Conservation (phyloP, 2,329 filamentous ascomycete species). For the Lojkania enalia region DNA sequence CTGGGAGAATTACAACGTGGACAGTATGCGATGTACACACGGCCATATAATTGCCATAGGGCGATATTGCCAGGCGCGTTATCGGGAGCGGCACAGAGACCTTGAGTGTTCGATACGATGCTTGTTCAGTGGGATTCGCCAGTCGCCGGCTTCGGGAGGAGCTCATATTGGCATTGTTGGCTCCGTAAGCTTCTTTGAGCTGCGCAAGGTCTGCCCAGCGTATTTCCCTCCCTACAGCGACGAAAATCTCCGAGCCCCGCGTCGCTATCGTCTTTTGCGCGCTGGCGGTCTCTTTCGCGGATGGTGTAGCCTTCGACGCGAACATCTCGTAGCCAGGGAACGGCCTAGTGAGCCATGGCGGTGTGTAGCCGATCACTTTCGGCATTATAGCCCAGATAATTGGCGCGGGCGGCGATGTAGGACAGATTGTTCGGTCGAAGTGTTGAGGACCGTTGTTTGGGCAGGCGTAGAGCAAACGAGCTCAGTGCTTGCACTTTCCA, state of each 20-base stretch:
- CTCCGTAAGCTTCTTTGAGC: conserved; percentile 63
- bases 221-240: conserved; percentile 85
- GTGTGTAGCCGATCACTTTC: conserved; percentile 81
- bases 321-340: conserved; percentile 81
- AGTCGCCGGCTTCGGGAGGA: background rate
- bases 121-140: background rate
- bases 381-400: conserved; percentile 79
- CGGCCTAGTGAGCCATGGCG: conserved; percentile 80
- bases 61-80: conserved; percentile 81
- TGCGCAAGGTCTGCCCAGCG: conserved; percentile 85
- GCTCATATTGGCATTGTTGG: background rate
- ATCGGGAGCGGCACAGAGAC: conserved; percentile 80
- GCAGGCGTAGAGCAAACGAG: background rate
- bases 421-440: background rate
- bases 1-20: conserved; percentile 83
- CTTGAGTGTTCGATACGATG: conserved; percentile 60
- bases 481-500: no score
- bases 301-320: conserved; percentile 51
- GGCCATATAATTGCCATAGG: conserved; percentile 78
- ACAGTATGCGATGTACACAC: conserved; percentile 86
- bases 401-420: no score
- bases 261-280: conserved; percentile 70
- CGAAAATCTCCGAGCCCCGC: conserved; percentile 84
- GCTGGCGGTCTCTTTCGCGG: conserved; percentile 22
- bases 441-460: background rate